Base-by-base conservation (phyloP, 306 rosid genomes). In the Argentina anserina region DNA sequence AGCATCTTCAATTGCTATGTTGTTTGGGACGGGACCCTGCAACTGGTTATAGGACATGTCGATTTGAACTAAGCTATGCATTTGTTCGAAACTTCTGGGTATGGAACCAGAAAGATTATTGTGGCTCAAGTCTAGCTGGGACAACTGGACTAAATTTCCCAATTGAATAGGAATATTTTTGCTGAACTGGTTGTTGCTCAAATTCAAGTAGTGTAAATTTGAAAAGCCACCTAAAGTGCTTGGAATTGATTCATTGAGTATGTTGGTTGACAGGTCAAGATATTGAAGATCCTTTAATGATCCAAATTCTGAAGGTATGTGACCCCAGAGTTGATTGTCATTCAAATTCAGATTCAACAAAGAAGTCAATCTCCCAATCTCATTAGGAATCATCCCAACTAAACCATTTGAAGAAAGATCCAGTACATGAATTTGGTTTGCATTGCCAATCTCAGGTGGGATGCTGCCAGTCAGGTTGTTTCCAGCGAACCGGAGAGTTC, bases 381-480 rank as follows among this genome's bases (percentile, higher is more conserved):
- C 68, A 10, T 43, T 43, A 17, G 74, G 79, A 23, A 76, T 43
- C 49, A 9, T 17, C 11, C 82, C 82, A 21, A 17, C 52, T 29
- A 78, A 50, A 15, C n/a, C 18, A 73, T 78, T 78, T 43, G 73
- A 75, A 31, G 79, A 67, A 25, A 75, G 47, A 56, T 55, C 67
- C 0, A 77, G 71, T 46, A 1, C 55, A 43, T 17, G 52, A 9
- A 72, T 55, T 34, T 41, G 62, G 0, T 21, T 23, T 13, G 78
- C 82, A 72, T 76, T 53, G 7, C 73, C 74, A 40, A 82, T 41
- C 74, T 75, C 73, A 0, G 21, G 58, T 4, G 79, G 81, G 10
- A 82, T 80, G 59, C 55, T 41, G 7, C 85, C 84, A 26, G 25
- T 28, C 31, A 85, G 71, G 28, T 74, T 62, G 72, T 85, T 82